Evolutionary conservation across 73 alveolate species (phyloP).

Genomic region (Blepharisma japonicum): DNA sequence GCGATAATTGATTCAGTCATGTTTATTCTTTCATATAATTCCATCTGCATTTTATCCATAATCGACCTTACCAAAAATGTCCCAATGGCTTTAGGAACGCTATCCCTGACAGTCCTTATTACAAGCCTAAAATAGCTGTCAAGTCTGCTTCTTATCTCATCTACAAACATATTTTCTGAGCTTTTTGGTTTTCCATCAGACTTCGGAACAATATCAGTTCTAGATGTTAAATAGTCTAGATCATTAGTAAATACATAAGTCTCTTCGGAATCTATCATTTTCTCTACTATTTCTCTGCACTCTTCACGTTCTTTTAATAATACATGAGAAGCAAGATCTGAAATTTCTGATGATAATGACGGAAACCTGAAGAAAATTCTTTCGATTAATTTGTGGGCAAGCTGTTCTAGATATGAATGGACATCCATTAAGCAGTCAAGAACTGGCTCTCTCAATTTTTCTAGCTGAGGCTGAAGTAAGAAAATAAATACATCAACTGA

Average conservation of each 20-base stretch:
- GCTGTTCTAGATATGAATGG: slow-evolving; percentile 50
- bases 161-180: slow-evolving; percentile 69
- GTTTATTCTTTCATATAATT: slow-evolving; percentile 36
- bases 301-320: slow-evolving; percentile 69
- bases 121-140: slow-evolving; percentile 78
- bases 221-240: slow-evolving; percentile 61
- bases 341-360: slow-evolving; percentile 59
- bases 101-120: slow-evolving; percentile 78
- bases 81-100: slow-evolving; percentile 91
- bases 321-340: slow-evolving; percentile 47
- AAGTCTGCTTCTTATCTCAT: slow-evolving; percentile 79
- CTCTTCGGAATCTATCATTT: slow-evolving; percentile 82
- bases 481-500: slow-evolving; percentile 55
- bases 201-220: slow-evolving; percentile 45
- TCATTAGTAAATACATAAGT: slow-evolving; percentile 94
- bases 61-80: slow-evolving; percentile 80
- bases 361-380: slow-evolving; percentile 75
- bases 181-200: slow-evolving; percentile 34
- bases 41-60: slow-evolving; percentile 35
- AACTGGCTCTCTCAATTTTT: slow-evolving; percentile 77
- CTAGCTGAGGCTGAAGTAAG: slow-evolving; percentile 60
- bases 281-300: slow-evolving; percentile 61
- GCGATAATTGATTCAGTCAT: slow-evolving; percentile 38
- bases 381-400: slow-evolving; percentile 60
- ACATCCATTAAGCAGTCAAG: slow-evolving; percentile 57